phyloP scores from a whole-genome alignment of 305 asterid genomes.

The Salvia sclarea region DNA sequence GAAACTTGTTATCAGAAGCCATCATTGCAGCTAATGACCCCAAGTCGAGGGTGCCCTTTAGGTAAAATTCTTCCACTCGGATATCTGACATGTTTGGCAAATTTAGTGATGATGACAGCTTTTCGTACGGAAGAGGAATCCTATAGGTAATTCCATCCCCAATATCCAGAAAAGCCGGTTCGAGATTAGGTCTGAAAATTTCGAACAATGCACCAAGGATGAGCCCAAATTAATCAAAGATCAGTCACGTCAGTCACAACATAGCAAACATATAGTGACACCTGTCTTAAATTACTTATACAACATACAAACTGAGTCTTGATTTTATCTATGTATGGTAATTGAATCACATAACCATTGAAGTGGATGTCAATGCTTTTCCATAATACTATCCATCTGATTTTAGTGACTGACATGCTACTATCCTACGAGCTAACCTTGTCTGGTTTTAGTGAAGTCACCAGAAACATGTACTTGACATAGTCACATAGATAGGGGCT shows the following conservation, averaged over 20 bases:
- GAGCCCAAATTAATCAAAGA: conserved; percentile 25
- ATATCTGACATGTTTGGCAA: conserved; percentile 82
- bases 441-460: background rate
- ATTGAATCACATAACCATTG: background rate
- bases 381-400: background rate
- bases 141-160: conserved; percentile 91
- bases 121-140: conserved; percentile 90
- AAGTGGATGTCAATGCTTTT: background rate
- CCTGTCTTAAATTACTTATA: conserved; percentile 12
- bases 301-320: too few relatives aligned
- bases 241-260: conserved; percentile 15
- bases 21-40: conserved; percentile 95
- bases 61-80: conserved; percentile 85
- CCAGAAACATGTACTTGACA: conserved; percentile 3
- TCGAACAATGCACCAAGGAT: conserved; percentile 30
- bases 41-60: conserved; percentile 97
- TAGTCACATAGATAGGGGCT: background rate
- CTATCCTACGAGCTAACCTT: conserved; percentile 21
- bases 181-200: conserved; percentile 70
- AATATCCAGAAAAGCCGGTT: conserved; percentile 86
- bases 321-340: background rate
- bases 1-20: conserved; percentile 73
- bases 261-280: conserved; percentile 10
- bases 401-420: background rate
- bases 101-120: conserved; percentile 63